Evolutionary conservation across 2,329 filamentous ascomycete species (phyloP), one percentile per base, ranked within the genome.

Genomic region (Raffaelea albimanens): DNA sequence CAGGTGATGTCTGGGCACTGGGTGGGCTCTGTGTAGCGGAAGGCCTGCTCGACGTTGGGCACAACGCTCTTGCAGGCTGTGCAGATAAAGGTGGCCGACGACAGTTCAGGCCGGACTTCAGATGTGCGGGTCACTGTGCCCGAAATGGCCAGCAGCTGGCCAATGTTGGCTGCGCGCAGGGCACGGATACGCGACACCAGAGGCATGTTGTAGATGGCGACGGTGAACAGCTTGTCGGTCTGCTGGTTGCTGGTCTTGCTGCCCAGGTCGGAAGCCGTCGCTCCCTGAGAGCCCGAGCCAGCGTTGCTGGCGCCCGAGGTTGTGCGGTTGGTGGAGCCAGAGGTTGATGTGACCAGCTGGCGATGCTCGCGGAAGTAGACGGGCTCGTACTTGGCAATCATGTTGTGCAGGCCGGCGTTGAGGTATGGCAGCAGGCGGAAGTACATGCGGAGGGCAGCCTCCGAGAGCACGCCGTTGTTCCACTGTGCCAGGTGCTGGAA

Each of bases 41-140:
- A 98, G 0, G 88, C 95, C 68, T 98, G 93, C 66, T 98, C 93
- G 23, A 98, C 83, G 61, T 96, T 94, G 34, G 87, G 83, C 5
- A 95, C 80, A 1, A 90, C 81, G 3, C 81, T 83, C 55, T 87
- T 85, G 69, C 93, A 98, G 43, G 76, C 80, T 63, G 96, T 87
- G 65, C 93, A 98, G 48, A 83, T 80, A 59, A 98, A 98, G 0
- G 93, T 96, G 5, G 87, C 93, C 20, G 95, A 73, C 3, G 89
- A 94, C 51, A 98, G 69, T 66, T 98, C 93, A 1, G 93, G 93
- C 31, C 93, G 81, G 21, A 98, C 93, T 72, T 98, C 93, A 10
- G 93, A 98, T 5, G 93, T 98, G 63, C 93, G 80, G 1, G 93
- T 98, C 23, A 95, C 91, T 1, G 93, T 98, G 43, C 93, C 93